Conservation (phyloP, 371 early-diverging fungal genomes). For the Mucor mucedo region DNA sequence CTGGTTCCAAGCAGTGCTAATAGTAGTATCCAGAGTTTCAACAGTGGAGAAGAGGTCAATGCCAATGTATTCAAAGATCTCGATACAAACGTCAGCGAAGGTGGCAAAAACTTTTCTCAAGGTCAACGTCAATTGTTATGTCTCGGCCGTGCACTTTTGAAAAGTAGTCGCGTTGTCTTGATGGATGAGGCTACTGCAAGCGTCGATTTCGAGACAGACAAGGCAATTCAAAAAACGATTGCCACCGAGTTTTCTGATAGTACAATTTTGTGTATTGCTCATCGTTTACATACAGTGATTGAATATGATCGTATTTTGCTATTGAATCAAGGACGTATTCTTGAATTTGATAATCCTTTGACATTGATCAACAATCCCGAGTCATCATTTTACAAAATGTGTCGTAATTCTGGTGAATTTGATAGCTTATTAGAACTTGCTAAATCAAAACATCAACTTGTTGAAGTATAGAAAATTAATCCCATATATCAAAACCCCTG, state of each 20-base stretch:
- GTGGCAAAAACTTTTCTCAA: constrained; percentile 80
- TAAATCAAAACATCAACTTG: constrained; percentile 5
- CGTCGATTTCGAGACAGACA: constrained; percentile 75
- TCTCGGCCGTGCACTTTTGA: constrained; percentile 78
- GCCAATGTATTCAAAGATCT: constrained; percentile 54
- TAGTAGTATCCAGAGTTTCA: background rate
- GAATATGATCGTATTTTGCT: constrained; percentile 87
- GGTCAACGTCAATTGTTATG: constrained; percentile 87
- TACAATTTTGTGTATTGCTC: constrained; percentile 86
- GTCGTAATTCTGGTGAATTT: constrained; percentile 74
- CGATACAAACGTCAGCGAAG: constrained; percentile 55
- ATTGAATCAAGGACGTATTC: constrained; percentile 73
- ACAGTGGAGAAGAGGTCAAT: constrained; percentile 28
- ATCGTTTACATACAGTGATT: constrained; percentile 81
- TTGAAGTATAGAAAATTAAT: background rate
- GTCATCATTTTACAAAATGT: constrained; percentile 65
- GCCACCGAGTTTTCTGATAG: constrained; percentile 61
- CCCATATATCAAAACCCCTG: too few species aligned
- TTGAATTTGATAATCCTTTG: constrained; percentile 70
- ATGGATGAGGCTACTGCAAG: constrained; percentile 84
- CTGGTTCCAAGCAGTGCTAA: constrained; percentile 24
- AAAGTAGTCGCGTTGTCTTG: constrained; percentile 42
- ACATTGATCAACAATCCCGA: constrained; percentile 46
- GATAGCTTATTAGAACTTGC: constrained; percentile 33
- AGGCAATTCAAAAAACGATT: constrained; percentile 70